These are phyloP conservation scores for Neospora caninum DNA, from an alignment of 169 alveolate genomes.

Conservation along the genomic window DNA sequence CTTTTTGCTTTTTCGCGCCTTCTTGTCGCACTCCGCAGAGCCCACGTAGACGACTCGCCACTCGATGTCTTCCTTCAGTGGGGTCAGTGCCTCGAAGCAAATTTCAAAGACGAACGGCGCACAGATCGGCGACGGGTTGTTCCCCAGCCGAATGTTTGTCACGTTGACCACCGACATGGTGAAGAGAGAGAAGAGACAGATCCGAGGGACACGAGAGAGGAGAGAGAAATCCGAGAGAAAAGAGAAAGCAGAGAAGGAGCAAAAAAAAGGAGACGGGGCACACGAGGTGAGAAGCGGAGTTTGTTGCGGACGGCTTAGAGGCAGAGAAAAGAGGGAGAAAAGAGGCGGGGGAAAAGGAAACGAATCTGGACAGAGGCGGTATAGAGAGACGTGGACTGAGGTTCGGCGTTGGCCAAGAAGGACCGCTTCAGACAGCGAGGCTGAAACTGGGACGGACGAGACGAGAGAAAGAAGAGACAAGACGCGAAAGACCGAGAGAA, in stretches of 20 bases:
- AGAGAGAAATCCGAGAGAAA: background rate
- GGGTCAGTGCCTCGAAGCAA: constrained; percentile 91
- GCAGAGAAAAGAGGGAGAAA: too few relatives aligned
- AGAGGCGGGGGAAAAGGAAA: too few relatives aligned
- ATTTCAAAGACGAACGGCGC: constrained; percentile 93
- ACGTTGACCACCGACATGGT: constrained; percentile 95
- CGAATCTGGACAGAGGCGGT: too few relatives aligned
- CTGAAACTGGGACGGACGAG: too few relatives aligned
- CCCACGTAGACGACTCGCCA: constrained; percentile 90
- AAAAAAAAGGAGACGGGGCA: too few relatives aligned
- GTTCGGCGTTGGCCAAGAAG: too few relatives aligned
- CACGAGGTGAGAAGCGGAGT: too few relatives aligned
- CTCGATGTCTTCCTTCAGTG: constrained; percentile 91
- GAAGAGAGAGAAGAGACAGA: background rate
- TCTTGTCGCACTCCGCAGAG: constrained; percentile 60
- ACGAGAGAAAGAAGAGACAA: background rate
- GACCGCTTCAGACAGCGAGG: too few relatives aligned
- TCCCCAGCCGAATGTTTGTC: constrained; percentile 91
- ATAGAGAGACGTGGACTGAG: too few relatives aligned
- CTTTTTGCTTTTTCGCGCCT: background rate
- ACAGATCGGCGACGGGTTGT: constrained; percentile 89
- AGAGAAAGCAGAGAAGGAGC: background rate
- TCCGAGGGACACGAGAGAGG: background rate
- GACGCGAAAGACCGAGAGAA: background rate
- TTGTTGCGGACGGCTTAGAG: too few relatives aligned